Base-by-base conservation (phyloP, 2,329 filamentous ascomycete genomes). In the Fusarium papillatum region DNA sequence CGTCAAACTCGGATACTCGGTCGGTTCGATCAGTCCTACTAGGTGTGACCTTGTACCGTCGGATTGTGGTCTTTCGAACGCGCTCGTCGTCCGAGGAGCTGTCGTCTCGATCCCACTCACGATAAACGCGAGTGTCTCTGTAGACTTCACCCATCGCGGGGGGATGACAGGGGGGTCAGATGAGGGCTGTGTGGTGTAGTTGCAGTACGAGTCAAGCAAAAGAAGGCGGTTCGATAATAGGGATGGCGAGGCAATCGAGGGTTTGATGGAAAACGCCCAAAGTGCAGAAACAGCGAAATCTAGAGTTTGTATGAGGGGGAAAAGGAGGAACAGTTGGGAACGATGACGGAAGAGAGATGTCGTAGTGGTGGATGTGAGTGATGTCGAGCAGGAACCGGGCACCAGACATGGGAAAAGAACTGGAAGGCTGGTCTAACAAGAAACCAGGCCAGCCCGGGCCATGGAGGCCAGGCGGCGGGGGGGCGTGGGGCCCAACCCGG, bases 11-110 rank as follows among this genome's bases (percentile, higher is more conserved):
- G 63, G 86, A 83, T 68, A 83, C 70, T 68, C 83, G 81, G 55
- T 86, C 84, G 74, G 85, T 82, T 11, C 83, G 84, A 71, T 87
- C 87, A 60, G 83, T 81, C 64, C 84, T 84, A 64, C 80, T 82
- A 14, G 85, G 84, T 11, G 82, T 81, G 34, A 90, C 87, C 80
- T 90, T 90, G 84, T 90, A 90, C 67, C 88, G 86, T 72, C 86
- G 87, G 66, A 90, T 85, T n/a, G 87, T 89, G 7, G 87, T 86
- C 70, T 82, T 84, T 77, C 83, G 84, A 81, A 86, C 86, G 50
- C 83, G 82, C 62, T 89, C 87, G 66, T 89, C 88, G 72, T 87
- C 86, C 17, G 82, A 85, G 59, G 81, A 81, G 71, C 74, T 79
- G 63, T 83, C 82, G 50, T 81, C 81, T 65, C 80, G 76, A 68